Conservation (phyloP, 495 filamentous ascomycete genomes). For the Melanomma pulvis-pyrius region DNA sequence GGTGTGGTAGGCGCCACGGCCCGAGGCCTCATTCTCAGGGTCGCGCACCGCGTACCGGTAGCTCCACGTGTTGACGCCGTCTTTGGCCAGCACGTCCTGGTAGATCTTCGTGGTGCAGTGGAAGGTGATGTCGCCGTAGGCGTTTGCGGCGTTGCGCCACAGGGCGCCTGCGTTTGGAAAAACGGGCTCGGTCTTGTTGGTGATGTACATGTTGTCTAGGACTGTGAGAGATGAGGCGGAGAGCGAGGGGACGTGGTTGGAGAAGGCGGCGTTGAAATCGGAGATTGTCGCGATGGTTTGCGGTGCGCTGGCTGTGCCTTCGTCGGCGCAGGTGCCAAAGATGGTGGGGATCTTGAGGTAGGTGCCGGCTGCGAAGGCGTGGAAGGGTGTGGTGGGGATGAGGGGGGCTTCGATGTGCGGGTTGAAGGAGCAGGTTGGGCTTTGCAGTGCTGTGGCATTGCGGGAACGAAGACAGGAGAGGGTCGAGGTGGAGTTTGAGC, state of each 20-base stretch:
- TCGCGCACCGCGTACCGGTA: constrained; percentile 70
- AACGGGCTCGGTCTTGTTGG: constrained; percentile 63
- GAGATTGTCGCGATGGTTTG: constrained; percentile 49
- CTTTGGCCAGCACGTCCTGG: constrained; percentile 49
- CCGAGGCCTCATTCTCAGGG: constrained; percentile 46
- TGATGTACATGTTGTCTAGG: constrained; percentile 53
- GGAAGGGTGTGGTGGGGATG: constrained; percentile 61
- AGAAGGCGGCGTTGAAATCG: constrained; percentile 59
- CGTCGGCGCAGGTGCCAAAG: constrained; percentile 70
- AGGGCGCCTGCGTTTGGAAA: constrained; percentile 55
- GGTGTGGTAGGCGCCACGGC: constrained; percentile 64
- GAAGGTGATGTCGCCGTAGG: constrained; percentile 72
- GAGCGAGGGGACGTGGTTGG: constrained; percentile 64
- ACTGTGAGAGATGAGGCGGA: constrained; percentile 31
- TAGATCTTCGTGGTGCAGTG: constrained; percentile 67
- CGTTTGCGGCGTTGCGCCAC: constrained; percentile 61
- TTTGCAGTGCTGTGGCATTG: constrained; percentile 54
- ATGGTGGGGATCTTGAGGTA: constrained; percentile 72
- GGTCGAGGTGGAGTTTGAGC: constrained; percentile 48
- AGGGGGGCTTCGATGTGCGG: constrained; percentile 63
- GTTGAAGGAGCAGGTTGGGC: constrained; percentile 59
- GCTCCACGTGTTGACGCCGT: constrained; percentile 55
- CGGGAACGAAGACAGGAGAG: constrained; percentile 61
- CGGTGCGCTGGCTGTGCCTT: constrained; percentile 64
- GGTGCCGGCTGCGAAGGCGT: constrained; percentile 57